Evolutionary conservation across 176 grass and related monocot genomes (phyloP), one percentile per base, ranked within the genome.

Genomic region (Cymbopogon citratus): DNA sequence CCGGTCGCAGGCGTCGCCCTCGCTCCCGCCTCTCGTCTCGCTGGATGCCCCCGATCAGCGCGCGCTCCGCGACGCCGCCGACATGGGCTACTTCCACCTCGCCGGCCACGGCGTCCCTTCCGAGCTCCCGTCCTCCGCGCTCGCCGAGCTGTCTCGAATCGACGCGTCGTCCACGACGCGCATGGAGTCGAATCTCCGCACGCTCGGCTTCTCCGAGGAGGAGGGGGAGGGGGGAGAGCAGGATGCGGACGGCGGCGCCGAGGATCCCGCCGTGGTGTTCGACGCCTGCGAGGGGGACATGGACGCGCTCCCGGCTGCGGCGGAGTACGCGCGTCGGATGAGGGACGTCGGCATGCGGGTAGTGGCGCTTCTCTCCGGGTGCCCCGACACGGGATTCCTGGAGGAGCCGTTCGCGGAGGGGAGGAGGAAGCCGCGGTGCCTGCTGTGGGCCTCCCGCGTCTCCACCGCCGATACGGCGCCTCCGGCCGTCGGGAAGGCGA

Each of bases 31-130:
- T 7, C 16, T 91, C 13, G 81, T 94, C 13, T 91, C 73, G 40
- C 61, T 94, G 15, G 83, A 48, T 2, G 29, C 3, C 31, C 70
- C 70, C 21, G 84, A 57, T 36, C 36, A 7, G 4, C 40, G 21
- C 78, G 40, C 66, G 31, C 66, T 91, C 40, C 81, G 78, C 74
- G 80, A 73, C 75, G 86, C 88, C 33, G 81, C 84, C 62, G 88
- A 73, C 36, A 62, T 68, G 74, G 92, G 95, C 38, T 91, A 91
- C 84, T 98, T 98, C 88, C 95, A 98, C 77, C 67, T 98, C 74
- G 34, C 46, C 33, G 81, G 83, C 34, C 92, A 92, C 46, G 88
- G 80, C 35, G 52, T 92, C 75, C 84, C 86, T 12, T 61, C 70
- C 39, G 49, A 85, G 9, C 78, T 89, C 4, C 89, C 74, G 52